Evolutionary conservation across 306 rosid species (phyloP).

Genomic region (Citrullus colocynthis): DNA sequence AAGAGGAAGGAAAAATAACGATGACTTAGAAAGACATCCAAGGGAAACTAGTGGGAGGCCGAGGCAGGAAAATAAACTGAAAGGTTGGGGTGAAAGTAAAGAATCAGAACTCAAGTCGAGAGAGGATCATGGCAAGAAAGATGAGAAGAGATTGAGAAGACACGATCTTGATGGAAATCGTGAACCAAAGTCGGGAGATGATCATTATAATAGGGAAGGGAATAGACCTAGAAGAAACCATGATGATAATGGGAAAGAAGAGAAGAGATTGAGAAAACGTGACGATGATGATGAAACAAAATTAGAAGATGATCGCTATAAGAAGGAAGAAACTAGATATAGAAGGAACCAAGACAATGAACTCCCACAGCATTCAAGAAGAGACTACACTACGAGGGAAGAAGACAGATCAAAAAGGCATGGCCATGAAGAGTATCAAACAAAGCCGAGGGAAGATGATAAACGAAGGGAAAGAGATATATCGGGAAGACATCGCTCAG

Average conservation of each 20-base stretch:
- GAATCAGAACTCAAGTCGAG: slow-evolving; percentile 23
- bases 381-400: slow-evolving; percentile 32
- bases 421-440: not conserved
- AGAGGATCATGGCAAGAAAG: slow-evolving; percentile 36
- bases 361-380: slow-evolving; percentile 32
- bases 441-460: slow-evolving; percentile 7
- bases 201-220: slow-evolving; percentile 26
- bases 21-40: slow-evolving; percentile 26
- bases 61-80: slow-evolving; percentile 34
- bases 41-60: slow-evolving; percentile 25
- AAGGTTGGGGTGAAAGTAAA: slow-evolving; percentile 17
- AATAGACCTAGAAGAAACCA: slow-evolving; percentile 23
- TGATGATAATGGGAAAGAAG: slow-evolving; percentile 30
- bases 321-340: slow-evolving; percentile 34
- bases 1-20: slow-evolving; percentile 20
- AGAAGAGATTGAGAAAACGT: slow-evolving; percentile 24
- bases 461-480: slow-evolving; percentile 30
- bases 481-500: slow-evolving; percentile 22
- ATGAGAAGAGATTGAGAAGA: slow-evolving; percentile 34
- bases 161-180: slow-evolving; percentile 15
- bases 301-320: slow-evolving; percentile 23
- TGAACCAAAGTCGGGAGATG: slow-evolving; percentile 35
- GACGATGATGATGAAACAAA: slow-evolving; percentile 25
- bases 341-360: slow-evolving; percentile 27
- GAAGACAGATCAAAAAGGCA: slow-evolving; percentile 30